Evolutionary conservation across 805 yeast species (phyloP), one percentile per base, ranked within the genome.

Genomic region (Sungouiozyma intestinalis): DNA sequence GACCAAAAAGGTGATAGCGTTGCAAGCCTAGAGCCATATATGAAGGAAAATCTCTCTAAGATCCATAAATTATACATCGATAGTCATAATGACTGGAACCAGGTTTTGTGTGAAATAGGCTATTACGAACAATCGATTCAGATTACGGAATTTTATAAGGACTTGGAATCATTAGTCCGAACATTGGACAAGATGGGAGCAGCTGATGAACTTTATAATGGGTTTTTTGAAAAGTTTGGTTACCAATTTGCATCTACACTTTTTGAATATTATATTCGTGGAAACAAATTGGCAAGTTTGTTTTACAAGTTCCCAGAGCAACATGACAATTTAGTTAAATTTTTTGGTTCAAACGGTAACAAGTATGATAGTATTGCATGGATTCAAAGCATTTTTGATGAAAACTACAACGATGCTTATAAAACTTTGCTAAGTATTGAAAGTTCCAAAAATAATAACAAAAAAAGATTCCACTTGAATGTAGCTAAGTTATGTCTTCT

Each of bases 401-500:
- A 66, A 3, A 66, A 76, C 8, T 82, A 69, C 54, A 48, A 40
- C 3, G 53, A 60, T 1, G 90, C 87, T 0, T 64, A 80, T 1
- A 51, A 57, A 13, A 65, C 69, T 1, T 62, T 86, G 24, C 51
- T 66, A 3, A 54, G 61, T 1, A 46, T 55, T 2, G 71, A 70
- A 15, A 76, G 73, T 19, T 53, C 62, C 8, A 64, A 70, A 36
- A 60, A 60, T 11, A 72, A 71, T 48, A 42, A 46, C 11, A 76
- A 72, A 49, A 24, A 24, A 24, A 24, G 29, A 24, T 52, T 81
- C 17, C 77, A 77, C 48, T 68, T 79, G 45, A 81, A 85, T 43
- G 60, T 86, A 39, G 88, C 94, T 2, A 86, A 86, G 57, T 60
- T 87, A 17, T 63, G 85, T 2, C 66, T 75, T 1, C 53, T 83